Evolutionary conservation across 306 rosid genomes (phyloP).

Genomic region (Psophocarpus tetragonolobus): DNA sequence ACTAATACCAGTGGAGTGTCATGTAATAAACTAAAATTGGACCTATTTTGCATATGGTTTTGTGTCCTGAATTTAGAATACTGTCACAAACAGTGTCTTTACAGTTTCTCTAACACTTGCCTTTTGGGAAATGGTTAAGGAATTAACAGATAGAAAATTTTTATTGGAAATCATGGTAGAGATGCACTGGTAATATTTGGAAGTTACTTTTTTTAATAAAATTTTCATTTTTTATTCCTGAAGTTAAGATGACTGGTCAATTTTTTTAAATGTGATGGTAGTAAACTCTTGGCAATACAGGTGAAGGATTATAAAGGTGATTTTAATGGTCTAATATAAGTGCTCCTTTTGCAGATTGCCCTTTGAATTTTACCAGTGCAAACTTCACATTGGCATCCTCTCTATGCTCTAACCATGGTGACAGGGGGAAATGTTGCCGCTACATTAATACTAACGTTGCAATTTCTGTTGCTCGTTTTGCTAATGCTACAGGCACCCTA

Average conservation of each 20-base stretch:
- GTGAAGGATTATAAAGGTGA: slow-evolving; percentile 18
- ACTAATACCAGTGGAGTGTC: neutral
- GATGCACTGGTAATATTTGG: neutral
- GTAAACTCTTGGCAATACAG: slow-evolving; percentile 9
- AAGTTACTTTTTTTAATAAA: neutral
- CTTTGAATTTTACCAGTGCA: slow-evolving; percentile 75
- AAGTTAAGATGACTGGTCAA: slow-evolving; percentile 5
- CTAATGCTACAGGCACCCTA: slow-evolving; percentile 73
- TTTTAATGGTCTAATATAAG: slow-evolving; percentile 29
- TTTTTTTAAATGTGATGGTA: neutral
- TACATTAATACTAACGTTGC: slow-evolving; percentile 85
- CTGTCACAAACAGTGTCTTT: neutral
- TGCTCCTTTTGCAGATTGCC: slow-evolving; percentile 74
- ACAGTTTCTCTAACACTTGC: neutral
- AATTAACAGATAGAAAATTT: neutral
- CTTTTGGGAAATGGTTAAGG: neutral
- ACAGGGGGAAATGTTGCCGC: slow-evolving; percentile 95
- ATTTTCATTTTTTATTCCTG: neutral
- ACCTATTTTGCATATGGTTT: neutral
- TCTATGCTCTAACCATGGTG: slow-evolving; percentile 60
- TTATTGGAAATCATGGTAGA: neutral
- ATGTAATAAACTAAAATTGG: neutral
- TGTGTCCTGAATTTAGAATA: neutral
- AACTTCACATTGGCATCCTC: slow-evolving; percentile 83
- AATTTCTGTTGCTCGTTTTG: slow-evolving; percentile 75